Evolutionary conservation across 1,284 basidiomycete genomes (phyloP).

Genomic region (Sporisorium scitamineum): DNA sequence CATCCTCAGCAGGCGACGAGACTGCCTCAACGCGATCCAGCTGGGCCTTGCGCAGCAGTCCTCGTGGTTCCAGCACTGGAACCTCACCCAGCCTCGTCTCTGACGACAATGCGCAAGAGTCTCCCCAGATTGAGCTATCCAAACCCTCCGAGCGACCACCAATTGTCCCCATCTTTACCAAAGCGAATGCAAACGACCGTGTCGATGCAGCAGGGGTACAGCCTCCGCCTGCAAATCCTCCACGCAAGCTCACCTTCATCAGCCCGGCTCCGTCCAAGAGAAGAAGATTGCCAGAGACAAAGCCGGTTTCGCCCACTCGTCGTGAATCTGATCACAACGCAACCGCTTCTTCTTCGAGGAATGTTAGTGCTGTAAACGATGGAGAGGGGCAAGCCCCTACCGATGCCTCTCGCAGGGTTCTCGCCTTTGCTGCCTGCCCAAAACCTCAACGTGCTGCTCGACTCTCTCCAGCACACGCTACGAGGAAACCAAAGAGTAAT

Average conservation of each 20-base stretch:
- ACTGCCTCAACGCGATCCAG: conserved; percentile 47
- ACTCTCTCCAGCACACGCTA: conserved; percentile 22
- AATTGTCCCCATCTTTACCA: conserved; percentile 22
- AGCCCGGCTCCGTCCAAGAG: conserved; percentile 27
- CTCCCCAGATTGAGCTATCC: neutral
- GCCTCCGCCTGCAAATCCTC: neutral
- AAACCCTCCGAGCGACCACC: conserved; percentile 7
- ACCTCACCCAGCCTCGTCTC: conserved; percentile 35
- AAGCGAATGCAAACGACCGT: conserved; percentile 2
- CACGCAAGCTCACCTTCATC: conserved; percentile 32
- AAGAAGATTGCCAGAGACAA: conserved; percentile 4
- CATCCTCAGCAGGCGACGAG: conserved; percentile 49
- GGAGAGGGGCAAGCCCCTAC: neutral
- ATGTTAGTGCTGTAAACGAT: conserved; percentile 2
- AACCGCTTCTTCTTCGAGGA: neutral
- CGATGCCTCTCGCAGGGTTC: conserved; percentile 11
- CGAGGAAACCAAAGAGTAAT: conserved; percentile 17
- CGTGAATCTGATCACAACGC: neutral
- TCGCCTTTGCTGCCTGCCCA: conserved; percentile 45
- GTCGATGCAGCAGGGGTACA: neutral
- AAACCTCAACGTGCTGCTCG: conserved; percentile 28
- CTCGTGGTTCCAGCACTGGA: conserved; percentile 26
- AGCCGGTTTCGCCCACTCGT: neutral
- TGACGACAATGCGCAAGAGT: conserved; percentile 5
- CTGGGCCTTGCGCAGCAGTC: conserved; percentile 34